A percentile compares a stretch with the other conserved stretches of the same genome.
These are phyloP conservation scores for Yarrowia alimentaria DNA, from an alignment of 805 yeast species.

Conservation along the genomic window DNA sequence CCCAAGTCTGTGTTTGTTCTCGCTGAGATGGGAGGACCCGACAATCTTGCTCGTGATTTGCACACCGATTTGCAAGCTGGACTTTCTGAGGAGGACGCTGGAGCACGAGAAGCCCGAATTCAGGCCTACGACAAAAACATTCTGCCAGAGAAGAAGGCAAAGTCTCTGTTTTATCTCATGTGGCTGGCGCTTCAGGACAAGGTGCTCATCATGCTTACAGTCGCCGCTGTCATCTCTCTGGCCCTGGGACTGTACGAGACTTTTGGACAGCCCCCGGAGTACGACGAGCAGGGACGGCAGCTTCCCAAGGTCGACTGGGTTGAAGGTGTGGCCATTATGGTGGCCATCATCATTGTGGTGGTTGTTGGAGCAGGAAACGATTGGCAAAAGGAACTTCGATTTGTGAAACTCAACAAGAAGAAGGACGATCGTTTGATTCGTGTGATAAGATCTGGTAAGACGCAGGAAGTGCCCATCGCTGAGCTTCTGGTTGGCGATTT, in stretches of 20 bases:
- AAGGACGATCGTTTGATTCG: slow-evolving; percentile 80
- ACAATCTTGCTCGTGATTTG: slow-evolving; percentile 37
- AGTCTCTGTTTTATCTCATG: slow-evolving; percentile 65
- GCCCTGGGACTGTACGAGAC: slow-evolving; percentile 91
- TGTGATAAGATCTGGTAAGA: slow-evolving; percentile 71
- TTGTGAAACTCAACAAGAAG: slow-evolving; percentile 80
- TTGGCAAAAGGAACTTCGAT: slow-evolving; percentile 93
- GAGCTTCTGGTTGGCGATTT: slow-evolving; percentile 86
- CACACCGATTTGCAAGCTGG: slow-evolving; percentile 39
- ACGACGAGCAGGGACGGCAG: slow-evolving; percentile 73
- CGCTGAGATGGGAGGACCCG: slow-evolving; percentile 42
- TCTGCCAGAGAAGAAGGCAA: slow-evolving; percentile 69
- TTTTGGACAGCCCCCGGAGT: slow-evolving; percentile 75
- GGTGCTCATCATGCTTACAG: slow-evolving; percentile 74
- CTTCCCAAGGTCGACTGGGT: slow-evolving; percentile 94
- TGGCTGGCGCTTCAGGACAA: slow-evolving; percentile 88
- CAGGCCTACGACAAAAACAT: slow-evolving; percentile 64
- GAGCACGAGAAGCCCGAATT: slow-evolving; percentile 39
- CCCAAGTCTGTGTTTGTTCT: slow-evolving; percentile 43
- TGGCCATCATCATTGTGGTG: slow-evolving; percentile 87
- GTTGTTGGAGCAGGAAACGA: slow-evolving; percentile 94
- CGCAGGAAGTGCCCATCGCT: slow-evolving; percentile 64
- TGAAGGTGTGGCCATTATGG: slow-evolving; percentile 96
- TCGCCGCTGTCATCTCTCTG: slow-evolving; percentile 86
- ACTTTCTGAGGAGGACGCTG: slow-evolving; percentile 34